Evolutionary conservation across 768 basidiomycete species (phyloP).

Genomic region (Hygrophoropsis aurantiaca): DNA sequence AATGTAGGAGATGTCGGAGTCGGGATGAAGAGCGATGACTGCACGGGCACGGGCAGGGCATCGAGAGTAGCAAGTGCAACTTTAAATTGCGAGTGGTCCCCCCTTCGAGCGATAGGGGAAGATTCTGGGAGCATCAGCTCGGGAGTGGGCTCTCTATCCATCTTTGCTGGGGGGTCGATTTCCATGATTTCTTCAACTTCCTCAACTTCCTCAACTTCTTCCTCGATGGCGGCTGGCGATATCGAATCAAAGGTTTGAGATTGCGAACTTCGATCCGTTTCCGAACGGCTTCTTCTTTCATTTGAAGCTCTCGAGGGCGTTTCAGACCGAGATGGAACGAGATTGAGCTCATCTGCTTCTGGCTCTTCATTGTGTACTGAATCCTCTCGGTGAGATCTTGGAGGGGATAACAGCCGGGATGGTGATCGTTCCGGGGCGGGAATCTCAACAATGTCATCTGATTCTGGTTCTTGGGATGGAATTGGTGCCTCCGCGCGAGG

Average conservation of each 20-base stretch:
- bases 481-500: constrained; percentile 23
- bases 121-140: constrained; percentile 22
- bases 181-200: constrained; percentile 12
- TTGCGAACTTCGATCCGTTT: constrained; percentile 19
- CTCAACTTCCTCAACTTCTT: constrained; percentile 2
- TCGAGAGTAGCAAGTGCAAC: constrained; percentile 28
- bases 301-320: constrained; percentile 15
- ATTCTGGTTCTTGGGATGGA: constrained; percentile 24
- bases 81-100: constrained; percentile 12
- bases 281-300: constrained; percentile 13
- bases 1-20: constrained; percentile 35
- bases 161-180: constrained; percentile 17
- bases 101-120: constrained; percentile 12
- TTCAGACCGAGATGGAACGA: constrained; percentile 10
- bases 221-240: constrained; percentile 8
- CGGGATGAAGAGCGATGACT: constrained; percentile 33
- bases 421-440: constrained; percentile 13
- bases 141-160: constrained; percentile 20
- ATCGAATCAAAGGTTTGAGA: constrained; percentile 10
- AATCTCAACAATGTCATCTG: constrained; percentile 11
- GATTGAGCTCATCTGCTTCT: constrained; percentile 5
- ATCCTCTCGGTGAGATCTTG: constrained; percentile 8
- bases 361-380: constrained; percentile 6
- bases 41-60: constrained; percentile 19
- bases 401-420: constrained; percentile 10